A percentile compares a stretch with the other conserved stretches of the same genome.
phyloP scores from a whole-genome alignment of 2,329 filamentous ascomycete species.

The Westerdykella aurantiaca region DNA sequence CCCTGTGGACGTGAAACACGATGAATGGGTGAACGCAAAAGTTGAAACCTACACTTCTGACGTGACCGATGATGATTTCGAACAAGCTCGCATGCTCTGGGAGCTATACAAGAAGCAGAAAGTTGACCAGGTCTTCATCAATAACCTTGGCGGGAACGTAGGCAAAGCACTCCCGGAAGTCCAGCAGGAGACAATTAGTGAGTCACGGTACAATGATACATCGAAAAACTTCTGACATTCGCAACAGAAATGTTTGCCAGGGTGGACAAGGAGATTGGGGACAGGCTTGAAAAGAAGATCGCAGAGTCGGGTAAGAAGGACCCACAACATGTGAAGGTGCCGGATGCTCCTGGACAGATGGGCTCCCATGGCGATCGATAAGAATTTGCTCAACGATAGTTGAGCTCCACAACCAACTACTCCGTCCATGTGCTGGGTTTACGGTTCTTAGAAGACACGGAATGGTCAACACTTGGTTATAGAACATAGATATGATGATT shows the following conservation, averaged over 20 bases:
- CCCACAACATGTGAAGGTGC: conserved; percentile 9
- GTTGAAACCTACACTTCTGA: conserved; percentile 16
- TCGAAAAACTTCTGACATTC: neutral
- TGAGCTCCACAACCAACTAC: neutral
- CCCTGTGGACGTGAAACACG: conserved; percentile 18
- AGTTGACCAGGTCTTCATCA: conserved; percentile 23
- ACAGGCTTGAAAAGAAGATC: conserved; percentile 9
- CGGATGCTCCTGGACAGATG: conserved; percentile 3
- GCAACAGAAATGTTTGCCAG: conserved; percentile 13
- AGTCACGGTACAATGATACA: neutral
- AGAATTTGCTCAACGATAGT: neutral
- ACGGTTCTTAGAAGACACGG: no score
- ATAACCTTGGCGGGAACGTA: conserved; percentile 18
- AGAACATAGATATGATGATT: no score
- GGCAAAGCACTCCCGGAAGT: conserved; percentile 15
- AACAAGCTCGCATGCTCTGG: conserved; percentile 48
- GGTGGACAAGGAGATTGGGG: conserved; percentile 13
- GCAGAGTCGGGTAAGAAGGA: conserved; percentile 6
- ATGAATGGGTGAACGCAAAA: conserved; percentile 15
- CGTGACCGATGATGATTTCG: conserved; percentile 48
- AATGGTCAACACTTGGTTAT: no score
- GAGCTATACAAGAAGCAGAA: conserved; percentile 23
- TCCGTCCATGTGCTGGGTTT: no score
- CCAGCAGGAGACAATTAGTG: conserved; percentile 17
- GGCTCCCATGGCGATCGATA: neutral